Conservation (phyloP, 176 grass and related monocot genomes). For the Thalia dealbata region DNA sequence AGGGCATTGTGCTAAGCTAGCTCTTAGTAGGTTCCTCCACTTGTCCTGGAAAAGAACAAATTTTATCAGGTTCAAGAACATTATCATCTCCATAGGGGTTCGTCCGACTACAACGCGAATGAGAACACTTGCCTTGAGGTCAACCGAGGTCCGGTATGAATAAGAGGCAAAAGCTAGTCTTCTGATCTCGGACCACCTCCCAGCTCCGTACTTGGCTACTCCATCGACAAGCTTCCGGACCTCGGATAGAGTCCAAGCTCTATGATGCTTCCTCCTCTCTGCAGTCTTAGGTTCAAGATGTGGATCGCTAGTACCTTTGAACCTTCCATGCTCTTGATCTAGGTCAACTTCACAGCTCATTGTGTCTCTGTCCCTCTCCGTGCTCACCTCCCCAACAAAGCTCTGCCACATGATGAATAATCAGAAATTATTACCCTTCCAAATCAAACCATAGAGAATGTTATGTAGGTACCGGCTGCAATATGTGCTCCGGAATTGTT, state of each 20-base stretch:
- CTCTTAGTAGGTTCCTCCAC: conserved; percentile 93
- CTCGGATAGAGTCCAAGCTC: conserved; percentile 88
- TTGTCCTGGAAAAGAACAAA: conserved; percentile 61
- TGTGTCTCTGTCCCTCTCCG: conserved; percentile 22
- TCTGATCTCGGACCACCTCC: conserved; percentile 97
- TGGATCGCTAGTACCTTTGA: conserved; percentile 21
- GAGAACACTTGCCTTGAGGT: conserved; percentile 66
- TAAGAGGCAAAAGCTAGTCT: conserved; percentile 66
- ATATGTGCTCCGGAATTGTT: neutral
- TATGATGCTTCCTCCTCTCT: conserved; percentile 79
- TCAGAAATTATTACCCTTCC: neutral
- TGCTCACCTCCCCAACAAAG: conserved; percentile 22
- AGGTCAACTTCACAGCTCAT: conserved; percentile 10
- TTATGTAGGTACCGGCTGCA: neutral
- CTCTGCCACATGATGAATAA: conserved; percentile 23
- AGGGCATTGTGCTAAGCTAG: conserved; percentile 51
- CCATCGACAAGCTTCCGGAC: conserved; percentile 90
- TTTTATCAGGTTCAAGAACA: neutral
- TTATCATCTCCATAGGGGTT: neutral
- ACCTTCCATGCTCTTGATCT: conserved; percentile 2
- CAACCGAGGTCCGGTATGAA: conserved; percentile 95
- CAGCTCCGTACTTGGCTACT: conserved; percentile 69
- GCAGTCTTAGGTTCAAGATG: neutral
- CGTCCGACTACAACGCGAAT: conserved; percentile 4
- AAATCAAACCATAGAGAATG: neutral